Evolutionary conservation across 768 basidiomycete species (phyloP).

Genomic region (Boletus eberwhitei): DNA sequence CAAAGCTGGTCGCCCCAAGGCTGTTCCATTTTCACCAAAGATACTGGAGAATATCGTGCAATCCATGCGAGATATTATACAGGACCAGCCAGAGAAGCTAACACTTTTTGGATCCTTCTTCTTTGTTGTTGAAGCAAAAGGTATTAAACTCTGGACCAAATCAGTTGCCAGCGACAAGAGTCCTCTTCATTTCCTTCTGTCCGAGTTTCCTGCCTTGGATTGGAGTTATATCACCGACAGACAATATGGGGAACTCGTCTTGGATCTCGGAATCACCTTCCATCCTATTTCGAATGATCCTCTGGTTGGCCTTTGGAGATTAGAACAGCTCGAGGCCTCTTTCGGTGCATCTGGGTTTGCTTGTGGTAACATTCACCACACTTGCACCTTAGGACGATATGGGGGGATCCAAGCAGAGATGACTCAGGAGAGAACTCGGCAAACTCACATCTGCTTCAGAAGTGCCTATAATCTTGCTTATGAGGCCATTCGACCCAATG

Average conservation of each 20-base stretch:
- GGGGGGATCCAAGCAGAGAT: not conserved
- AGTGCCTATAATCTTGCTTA: conserved; percentile 2
- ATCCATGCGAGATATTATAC: no score
- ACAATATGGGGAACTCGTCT: not conserved
- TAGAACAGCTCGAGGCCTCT: not conserved
- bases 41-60: no score
- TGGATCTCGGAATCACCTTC: not conserved
- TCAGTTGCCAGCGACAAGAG: not conserved
- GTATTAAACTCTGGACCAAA: conserved; percentile 1
- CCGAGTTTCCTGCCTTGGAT: not conserved
- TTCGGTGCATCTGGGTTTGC: not conserved
- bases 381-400: not conserved
- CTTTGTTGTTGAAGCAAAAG: not conserved
- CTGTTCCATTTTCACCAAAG: no score
- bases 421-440: not conserved
- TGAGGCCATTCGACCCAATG: not conserved
- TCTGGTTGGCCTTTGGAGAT: no score
- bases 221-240: not conserved
- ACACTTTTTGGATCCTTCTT: not conserved
- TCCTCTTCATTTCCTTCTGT: not conserved
- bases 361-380: not conserved
- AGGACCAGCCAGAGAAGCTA: no score
- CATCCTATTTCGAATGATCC: no score
- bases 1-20: no score
- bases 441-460: not conserved